These are phyloP conservation scores for Tetracladium setigerum DNA, from an alignment of 495 filamentous ascomycete genomes.

Conservation along the genomic window DNA sequence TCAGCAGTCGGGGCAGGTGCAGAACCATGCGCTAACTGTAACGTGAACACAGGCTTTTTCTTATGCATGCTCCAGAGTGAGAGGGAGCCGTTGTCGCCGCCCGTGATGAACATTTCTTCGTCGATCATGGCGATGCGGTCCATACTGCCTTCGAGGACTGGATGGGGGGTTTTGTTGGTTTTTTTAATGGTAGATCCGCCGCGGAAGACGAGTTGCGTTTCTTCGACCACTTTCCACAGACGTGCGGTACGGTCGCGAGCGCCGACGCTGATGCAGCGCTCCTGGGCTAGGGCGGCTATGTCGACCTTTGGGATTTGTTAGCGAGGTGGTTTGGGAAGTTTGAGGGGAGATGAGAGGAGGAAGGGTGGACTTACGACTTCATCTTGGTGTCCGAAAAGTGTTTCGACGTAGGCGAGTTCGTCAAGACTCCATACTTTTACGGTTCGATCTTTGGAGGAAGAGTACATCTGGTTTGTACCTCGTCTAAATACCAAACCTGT, in stretches of 20 bases:
- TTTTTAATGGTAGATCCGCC: conserved; percentile 61
- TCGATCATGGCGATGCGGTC: conserved; percentile 87
- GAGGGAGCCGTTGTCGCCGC: conserved; percentile 79
- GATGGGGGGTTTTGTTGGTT: conserved; percentile 27
- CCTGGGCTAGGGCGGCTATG: conserved; percentile 71
- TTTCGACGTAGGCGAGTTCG: conserved; percentile 85
- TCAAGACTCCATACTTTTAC: conserved; percentile 74
- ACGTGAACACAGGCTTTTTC: conserved; percentile 85
- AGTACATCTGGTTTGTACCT: conserved; percentile 89
- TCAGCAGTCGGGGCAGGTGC: conserved; percentile 56
- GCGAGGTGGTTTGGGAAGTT: too few relatives aligned
- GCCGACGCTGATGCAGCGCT: conserved; percentile 86
- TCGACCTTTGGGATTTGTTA: conserved; percentile 25
- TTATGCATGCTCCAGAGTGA: conserved; percentile 87
- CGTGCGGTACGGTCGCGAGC: conserved; percentile 87
- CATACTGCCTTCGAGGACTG: conserved; percentile 71
- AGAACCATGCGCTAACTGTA: conserved; percentile 76
- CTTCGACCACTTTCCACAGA: conserved; percentile 94
- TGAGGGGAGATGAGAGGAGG: too few relatives aligned
- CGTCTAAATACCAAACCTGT: conserved; percentile 77
- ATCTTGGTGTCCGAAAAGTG: conserved; percentile 93
- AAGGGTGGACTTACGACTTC: conserved; percentile 44
- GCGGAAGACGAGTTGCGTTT: conserved; percentile 90
- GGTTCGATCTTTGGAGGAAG: conserved; percentile 78
- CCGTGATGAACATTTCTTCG: conserved; percentile 85